Evolutionary conservation across 306 rosid genomes (phyloP).

Genomic region (Prunus davidiana): DNA sequence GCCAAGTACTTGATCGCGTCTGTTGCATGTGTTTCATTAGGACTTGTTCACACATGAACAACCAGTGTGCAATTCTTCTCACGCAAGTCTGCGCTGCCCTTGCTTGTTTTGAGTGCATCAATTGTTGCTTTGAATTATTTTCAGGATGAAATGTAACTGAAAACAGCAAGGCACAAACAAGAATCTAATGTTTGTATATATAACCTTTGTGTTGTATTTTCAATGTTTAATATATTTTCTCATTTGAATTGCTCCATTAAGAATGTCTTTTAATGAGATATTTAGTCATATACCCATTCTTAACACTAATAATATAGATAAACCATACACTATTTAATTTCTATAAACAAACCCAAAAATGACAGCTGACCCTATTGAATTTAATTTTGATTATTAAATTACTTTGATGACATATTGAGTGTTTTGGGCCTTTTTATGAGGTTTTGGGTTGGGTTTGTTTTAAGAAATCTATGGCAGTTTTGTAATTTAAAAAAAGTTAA

Average conservation of each 20-base stretch:
- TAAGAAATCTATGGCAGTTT: no score
- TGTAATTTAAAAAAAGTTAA: no score
- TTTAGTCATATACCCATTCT: no score
- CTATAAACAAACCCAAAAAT: no score
- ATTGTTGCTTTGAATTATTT: slow-evolving; percentile 77
- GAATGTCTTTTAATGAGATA: background rate
- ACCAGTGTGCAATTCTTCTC: slow-evolving; percentile 57
- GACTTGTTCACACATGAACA: slow-evolving; percentile 49
- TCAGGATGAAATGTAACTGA: slow-evolving; percentile 36
- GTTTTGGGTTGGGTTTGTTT: no score
- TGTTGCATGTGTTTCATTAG: slow-evolving; percentile 77
- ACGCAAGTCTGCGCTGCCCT: slow-evolving; percentile 78
- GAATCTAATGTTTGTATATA: background rate
- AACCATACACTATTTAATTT: no score
- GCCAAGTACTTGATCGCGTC: slow-evolving; percentile 32
- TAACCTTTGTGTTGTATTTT: background rate
- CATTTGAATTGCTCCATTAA: background rate
- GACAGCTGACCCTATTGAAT: no score
- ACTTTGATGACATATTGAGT: no score
- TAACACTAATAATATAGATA: no score
- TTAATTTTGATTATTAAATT: no score
- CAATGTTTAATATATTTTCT: background rate
- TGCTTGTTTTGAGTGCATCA: slow-evolving; percentile 68
- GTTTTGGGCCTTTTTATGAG: no score
- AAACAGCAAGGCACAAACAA: slow-evolving; percentile 6